A percentile compares a stretch with the other conserved stretches of the same genome.
These are phyloP conservation scores for Aciculosporium take DNA, from an alignment of 2,329 filamentous ascomycete genomes.

Conservation along the genomic window DNA sequence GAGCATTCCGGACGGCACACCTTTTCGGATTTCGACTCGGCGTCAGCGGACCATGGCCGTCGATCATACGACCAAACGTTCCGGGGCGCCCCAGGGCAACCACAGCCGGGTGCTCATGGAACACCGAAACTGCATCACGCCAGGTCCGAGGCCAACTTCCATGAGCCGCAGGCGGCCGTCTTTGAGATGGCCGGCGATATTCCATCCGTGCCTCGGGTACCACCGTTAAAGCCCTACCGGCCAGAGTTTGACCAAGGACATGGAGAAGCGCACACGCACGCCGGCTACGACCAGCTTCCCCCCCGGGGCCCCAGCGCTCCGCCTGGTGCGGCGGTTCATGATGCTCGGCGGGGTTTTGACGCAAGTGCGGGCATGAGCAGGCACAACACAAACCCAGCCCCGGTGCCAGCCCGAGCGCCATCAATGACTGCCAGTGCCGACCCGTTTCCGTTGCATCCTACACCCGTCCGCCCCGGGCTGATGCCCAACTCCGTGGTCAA, in stretches of 20 bases:
- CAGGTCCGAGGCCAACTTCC: constrained; percentile 54
- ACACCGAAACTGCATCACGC: constrained; percentile 42
- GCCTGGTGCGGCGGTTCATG: constrained; percentile 11
- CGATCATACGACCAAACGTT: constrained; percentile 36
- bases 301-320: constrained; percentile 19
- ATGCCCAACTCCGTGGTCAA: constrained; percentile 44
- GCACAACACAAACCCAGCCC: constrained; percentile 9
- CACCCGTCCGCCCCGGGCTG: constrained; percentile 47
- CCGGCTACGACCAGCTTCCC: constrained; percentile 15
- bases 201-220: constrained; percentile 39
- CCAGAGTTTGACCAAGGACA: constrained; percentile 13
- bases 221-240: constrained; percentile 17
- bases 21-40: constrained; percentile 31
- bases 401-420: constrained; percentile 6
- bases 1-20: constrained; percentile 12
- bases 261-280: constrained; percentile 8
- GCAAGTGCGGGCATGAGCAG: constrained; percentile 5
- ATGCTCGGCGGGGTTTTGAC: neutral
- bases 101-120: constrained; percentile 36
- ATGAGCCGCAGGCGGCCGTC: constrained; percentile 49
- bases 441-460: constrained; percentile 43
- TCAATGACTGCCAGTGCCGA: constrained; percentile 26
- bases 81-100: constrained; percentile 24
- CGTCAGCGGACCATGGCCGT: constrained; percentile 16
- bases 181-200: constrained; percentile 60